Conservation (phyloP, 2,329 filamentous ascomycete species). For the Botrytis byssoidea region DNA sequence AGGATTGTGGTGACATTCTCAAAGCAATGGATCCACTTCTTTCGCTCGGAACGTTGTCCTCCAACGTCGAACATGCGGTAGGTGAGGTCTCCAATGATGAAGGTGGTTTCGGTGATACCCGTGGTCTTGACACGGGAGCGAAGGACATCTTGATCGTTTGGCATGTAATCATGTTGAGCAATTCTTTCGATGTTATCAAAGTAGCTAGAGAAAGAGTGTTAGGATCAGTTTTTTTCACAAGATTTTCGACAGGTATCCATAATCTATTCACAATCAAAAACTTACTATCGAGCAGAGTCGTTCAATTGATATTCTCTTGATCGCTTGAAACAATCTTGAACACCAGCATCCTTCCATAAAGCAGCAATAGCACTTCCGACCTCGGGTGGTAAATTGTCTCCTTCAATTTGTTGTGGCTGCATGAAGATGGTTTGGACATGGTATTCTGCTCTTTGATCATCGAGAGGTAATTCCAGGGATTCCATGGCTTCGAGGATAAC, state of each 20-base stretch:
- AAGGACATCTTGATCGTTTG: slow-evolving; percentile 91
- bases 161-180: slow-evolving; percentile 75
- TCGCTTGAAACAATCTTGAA: slow-evolving; percentile 89
- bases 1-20: slow-evolving; percentile 82
- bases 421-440: slow-evolving; percentile 43
- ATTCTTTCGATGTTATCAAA: slow-evolving; percentile 76
- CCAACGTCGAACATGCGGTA: slow-evolving; percentile 90
- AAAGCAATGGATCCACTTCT: slow-evolving; percentile 80
- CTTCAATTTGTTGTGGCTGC: slow-evolving; percentile 62
- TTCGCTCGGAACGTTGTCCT: slow-evolving; percentile 71
- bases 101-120: slow-evolving; percentile 92
- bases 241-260: neutral
- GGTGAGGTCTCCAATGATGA: slow-evolving; percentile 87
- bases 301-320: slow-evolving; percentile 83
- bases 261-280: slow-evolving; percentile 26
- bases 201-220: slow-evolving; percentile 58
- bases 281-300: slow-evolving; percentile 92
- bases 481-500: slow-evolving; percentile 90
- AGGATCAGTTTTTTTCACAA: neutral
- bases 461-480: slow-evolving; percentile 77
- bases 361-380: slow-evolving; percentile 78
- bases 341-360: slow-evolving; percentile 81
- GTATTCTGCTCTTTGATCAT: slow-evolving; percentile 51
- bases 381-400: slow-evolving; percentile 76
- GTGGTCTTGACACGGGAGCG: slow-evolving; percentile 90